Conservation (phyloP, 768 basidiomycete species). For the Cantharellus anzutake region DNA sequence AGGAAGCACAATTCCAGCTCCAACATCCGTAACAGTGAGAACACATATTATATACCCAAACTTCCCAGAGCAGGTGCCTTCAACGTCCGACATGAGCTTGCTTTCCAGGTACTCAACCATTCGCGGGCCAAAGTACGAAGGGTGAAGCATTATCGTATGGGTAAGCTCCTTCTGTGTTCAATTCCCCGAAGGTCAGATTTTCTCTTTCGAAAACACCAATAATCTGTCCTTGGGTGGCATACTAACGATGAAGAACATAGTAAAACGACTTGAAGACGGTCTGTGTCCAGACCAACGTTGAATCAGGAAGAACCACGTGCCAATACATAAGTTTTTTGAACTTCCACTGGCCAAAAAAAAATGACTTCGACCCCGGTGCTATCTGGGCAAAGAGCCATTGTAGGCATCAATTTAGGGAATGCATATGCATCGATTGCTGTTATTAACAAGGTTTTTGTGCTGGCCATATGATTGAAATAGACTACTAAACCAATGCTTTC, state of each 20-base stretch:
- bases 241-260: constrained; percentile 10
- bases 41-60: constrained; percentile 92
- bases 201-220: background rate
- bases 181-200: background rate
- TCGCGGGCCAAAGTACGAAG: constrained; percentile 93
- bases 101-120: constrained; percentile 86
- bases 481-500: background rate
- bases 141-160: constrained; percentile 94
- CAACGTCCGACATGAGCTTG: constrained; percentile 89
- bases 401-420: constrained; percentile 95
- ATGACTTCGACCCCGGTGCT: background rate
- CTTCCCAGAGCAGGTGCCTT: constrained; percentile 90
- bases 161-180: constrained; percentile 71
- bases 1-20: constrained; percentile 78
- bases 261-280: background rate
- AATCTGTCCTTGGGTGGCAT: background rate
- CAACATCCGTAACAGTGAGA: constrained; percentile 76
- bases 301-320: background rate
- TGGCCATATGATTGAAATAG: background rate
- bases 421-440: constrained; percentile 90
- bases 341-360: background rate
- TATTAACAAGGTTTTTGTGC: constrained; percentile 55
- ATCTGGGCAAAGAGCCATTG: constrained; percentile 23
- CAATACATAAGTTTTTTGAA: background rate
- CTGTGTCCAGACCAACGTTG: background rate